These are phyloP conservation scores for Arabidopsis suecica DNA, from an alignment of 345 rosid species.

Conservation along the genomic window DNA sequence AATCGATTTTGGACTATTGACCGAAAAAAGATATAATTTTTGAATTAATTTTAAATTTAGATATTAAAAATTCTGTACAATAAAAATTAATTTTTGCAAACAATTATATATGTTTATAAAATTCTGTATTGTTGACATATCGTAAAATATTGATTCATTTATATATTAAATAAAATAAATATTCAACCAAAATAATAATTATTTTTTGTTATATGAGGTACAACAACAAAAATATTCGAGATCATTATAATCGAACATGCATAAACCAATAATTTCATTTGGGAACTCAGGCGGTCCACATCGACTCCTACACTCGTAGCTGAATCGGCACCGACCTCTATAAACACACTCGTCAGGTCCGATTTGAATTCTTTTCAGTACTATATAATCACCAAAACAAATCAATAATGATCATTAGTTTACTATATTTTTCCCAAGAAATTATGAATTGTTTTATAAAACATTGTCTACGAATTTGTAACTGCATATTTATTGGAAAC, in stretches of 20 bases:
- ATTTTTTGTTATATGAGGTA: background rate
- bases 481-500: background rate
- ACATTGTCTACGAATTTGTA: background rate
- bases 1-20: too few relatives aligned
- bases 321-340: background rate
- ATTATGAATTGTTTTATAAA: background rate
- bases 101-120: too few relatives aligned
- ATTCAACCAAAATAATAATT: background rate
- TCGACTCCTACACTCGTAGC: conserved; percentile 20
- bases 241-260: background rate
- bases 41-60: too few relatives aligned
- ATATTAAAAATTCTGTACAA: too few relatives aligned
- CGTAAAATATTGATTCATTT: too few relatives aligned
- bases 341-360: background rate
- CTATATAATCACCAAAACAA: background rate
- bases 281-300: conserved; percentile 17
- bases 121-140: too few relatives aligned
- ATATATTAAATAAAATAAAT: too few relatives aligned
- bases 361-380: background rate
- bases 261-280: background rate
- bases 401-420: background rate
- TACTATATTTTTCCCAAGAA: background rate
- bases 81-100: too few relatives aligned
- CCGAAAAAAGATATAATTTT: too few relatives aligned
- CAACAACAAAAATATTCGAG: conserved; percentile 19